Evolutionary conservation across 139 green algal genomes (phyloP).

Genomic region (Tetraselmis striata): DNA sequence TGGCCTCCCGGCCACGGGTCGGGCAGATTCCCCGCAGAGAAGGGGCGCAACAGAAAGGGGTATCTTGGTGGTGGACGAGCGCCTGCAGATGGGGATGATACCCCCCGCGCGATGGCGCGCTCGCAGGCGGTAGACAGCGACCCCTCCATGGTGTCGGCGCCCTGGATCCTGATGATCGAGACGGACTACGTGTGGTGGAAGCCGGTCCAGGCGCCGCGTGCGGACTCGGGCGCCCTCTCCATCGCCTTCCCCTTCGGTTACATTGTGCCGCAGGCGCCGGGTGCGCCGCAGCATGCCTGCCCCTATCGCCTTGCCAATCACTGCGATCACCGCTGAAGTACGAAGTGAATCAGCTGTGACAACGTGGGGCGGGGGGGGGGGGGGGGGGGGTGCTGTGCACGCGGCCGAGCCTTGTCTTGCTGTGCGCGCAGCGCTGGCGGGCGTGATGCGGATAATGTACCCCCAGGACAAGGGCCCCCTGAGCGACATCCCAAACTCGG

Average conservation of each 20-base stretch:
- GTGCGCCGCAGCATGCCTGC: background rate
- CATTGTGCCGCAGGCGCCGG: slow-evolving; percentile 48
- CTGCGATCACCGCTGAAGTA: too few relatives aligned
- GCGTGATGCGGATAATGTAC: slow-evolving; percentile 43
- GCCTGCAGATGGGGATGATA: too few relatives aligned
- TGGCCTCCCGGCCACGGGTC: too few relatives aligned
- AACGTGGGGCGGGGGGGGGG: too few relatives aligned
- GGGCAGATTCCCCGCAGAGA: too few relatives aligned
- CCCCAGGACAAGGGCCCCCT: slow-evolving; percentile 24
- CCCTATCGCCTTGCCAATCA: slow-evolving; percentile 4
- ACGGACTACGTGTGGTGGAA: slow-evolving; percentile 77
- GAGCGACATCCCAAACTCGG: slow-evolving; percentile 31
- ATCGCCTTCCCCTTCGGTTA: slow-evolving; percentile 69
- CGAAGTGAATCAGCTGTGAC: too few relatives aligned
- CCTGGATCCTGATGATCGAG: slow-evolving; percentile 81
- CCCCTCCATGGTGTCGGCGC: slow-evolving; percentile 30
- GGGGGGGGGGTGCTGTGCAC: too few relatives aligned
- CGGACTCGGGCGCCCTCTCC: slow-evolving; percentile 22
- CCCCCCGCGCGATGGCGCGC: too few relatives aligned
- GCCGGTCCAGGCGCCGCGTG: slow-evolving; percentile 31
- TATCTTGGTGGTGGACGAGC: too few relatives aligned
- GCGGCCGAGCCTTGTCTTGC: too few relatives aligned
- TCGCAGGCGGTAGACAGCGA: too few relatives aligned
- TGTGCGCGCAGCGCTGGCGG: slow-evolving; percentile 17
- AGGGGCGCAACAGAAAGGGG: too few relatives aligned